Evolutionary conservation across 1,139 yeast species (phyloP).

Genomic region (Geotrichum carabidarum): DNA sequence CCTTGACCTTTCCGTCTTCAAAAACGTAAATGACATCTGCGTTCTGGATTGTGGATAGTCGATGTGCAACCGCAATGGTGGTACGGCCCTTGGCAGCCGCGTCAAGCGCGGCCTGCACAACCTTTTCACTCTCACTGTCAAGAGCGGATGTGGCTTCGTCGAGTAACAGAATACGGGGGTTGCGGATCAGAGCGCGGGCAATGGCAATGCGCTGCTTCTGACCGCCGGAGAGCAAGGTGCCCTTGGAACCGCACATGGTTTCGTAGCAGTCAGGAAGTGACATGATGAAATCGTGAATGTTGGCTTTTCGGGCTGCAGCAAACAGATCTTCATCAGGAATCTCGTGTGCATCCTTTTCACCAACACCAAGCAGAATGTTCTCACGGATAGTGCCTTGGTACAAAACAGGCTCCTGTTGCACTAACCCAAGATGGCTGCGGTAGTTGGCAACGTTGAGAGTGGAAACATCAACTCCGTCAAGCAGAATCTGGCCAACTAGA

Average conservation of each 20-base stretch:
- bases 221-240: conserved; percentile 77
- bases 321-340: conserved; percentile 46
- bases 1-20: conserved; percentile 64
- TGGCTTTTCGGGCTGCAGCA: conserved; percentile 69
- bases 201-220: conserved; percentile 75
- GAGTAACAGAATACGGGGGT: conserved; percentile 59
- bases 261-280: conserved; percentile 79
- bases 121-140: conserved; percentile 76
- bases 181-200: conserved; percentile 68
- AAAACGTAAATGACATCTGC: conserved; percentile 88
- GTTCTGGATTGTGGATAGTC: conserved; percentile 84
- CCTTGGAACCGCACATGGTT: conserved; percentile 77
- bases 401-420: conserved; percentile 74
- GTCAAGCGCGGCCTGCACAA: conserved; percentile 60
- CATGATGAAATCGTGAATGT: conserved; percentile 70
- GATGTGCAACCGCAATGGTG: conserved; percentile 84
- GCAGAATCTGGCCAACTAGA: conserved; percentile 52
- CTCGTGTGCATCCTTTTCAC: not conserved
- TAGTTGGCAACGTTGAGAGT: conserved; percentile 66
- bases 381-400: conserved; percentile 85
- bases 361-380: conserved; percentile 70
- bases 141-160: conserved; percentile 82
- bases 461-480: conserved; percentile 69
- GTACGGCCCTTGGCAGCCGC: conserved; percentile 66
- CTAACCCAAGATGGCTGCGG: conserved; percentile 73